Evolutionary conservation across 2,329 filamentous ascomycete genomes (phyloP).

Genomic region (Herpotrichia juniperi): DNA sequence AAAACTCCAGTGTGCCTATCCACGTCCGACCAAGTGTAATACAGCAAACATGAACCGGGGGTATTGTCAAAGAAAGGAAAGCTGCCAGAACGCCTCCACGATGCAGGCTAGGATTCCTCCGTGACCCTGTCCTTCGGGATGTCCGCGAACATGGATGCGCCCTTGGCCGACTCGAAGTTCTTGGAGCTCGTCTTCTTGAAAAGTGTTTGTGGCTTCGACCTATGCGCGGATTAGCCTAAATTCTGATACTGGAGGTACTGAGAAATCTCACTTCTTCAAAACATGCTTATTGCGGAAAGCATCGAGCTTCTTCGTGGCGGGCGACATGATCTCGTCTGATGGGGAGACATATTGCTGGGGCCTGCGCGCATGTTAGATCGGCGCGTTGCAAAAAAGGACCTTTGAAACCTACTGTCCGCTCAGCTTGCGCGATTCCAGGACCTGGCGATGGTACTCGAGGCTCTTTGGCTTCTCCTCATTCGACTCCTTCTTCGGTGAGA

Average conservation of each 20-base stretch:
- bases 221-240: conserved; percentile 15
- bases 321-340: conserved; percentile 88
- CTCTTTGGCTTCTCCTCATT: conserved; percentile 49
- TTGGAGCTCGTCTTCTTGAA: conserved; percentile 50
- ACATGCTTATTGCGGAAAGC: conserved; percentile 81
- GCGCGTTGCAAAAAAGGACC: neutral
- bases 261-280: conserved; percentile 65
- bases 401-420: conserved; percentile 63
- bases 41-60: neutral
- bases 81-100: neutral
- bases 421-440: conserved; percentile 74
- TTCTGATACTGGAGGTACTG: neutral
- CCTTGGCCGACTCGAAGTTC: conserved; percentile 45
- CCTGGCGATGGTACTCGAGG: conserved; percentile 78
- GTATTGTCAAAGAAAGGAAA: conserved; percentile 9
- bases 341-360: conserved; percentile 74
- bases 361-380: conserved; percentile 36
- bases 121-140: conserved; percentile 32
- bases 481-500: conserved; percentile 31
- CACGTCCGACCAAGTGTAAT: neutral
- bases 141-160: conserved; percentile 43
- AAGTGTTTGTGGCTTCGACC: conserved; percentile 48
- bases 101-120: neutral
- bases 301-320: conserved; percentile 81
- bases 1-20: conserved; percentile 7